phyloP scores from a whole-genome alignment of 164 flowering plant species.

The Cinnamomum micranthum region DNA sequence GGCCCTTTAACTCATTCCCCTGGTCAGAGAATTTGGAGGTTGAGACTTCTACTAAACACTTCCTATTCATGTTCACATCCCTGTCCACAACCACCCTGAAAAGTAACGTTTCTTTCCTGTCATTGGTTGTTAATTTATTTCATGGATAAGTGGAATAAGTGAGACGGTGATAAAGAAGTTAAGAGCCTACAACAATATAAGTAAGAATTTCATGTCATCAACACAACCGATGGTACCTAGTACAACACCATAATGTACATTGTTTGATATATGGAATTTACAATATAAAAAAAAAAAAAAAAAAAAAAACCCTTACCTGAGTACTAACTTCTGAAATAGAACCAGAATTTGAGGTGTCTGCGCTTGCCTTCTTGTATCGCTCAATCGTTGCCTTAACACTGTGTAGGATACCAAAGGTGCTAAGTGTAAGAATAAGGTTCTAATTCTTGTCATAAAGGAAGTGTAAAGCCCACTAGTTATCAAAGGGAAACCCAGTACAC shows the following conservation, averaged over 20 bases:
- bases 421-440: too few relatives aligned
- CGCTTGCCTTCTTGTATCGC: slow-evolving; percentile 81
- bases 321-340: slow-evolving; percentile 67
- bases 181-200: not conserved
- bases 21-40: too few relatives aligned
- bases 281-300: not conserved
- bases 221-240: not conserved
- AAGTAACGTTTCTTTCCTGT: too few relatives aligned
- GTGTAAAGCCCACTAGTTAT: too few relatives aligned
- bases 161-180: not conserved
- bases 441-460: too few relatives aligned
- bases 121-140: not conserved
- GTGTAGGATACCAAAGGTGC: slow-evolving; percentile 10
- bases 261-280: not conserved
- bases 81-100: too few relatives aligned
- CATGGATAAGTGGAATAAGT: not conserved
- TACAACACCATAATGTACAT: not conserved
- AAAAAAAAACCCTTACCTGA: slow-evolving; percentile 40
- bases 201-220: not conserved
- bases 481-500: too few relatives aligned
- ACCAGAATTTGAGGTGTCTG: slow-evolving; percentile 56
- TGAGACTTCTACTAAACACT: too few relatives aligned
- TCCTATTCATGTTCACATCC: too few relatives aligned
- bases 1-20: too few relatives aligned
- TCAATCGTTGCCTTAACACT: slow-evolving; percentile 86